Evolutionary conservation across 257 asterid species (phyloP).

Genomic region (Buddleja alternifolia): DNA sequence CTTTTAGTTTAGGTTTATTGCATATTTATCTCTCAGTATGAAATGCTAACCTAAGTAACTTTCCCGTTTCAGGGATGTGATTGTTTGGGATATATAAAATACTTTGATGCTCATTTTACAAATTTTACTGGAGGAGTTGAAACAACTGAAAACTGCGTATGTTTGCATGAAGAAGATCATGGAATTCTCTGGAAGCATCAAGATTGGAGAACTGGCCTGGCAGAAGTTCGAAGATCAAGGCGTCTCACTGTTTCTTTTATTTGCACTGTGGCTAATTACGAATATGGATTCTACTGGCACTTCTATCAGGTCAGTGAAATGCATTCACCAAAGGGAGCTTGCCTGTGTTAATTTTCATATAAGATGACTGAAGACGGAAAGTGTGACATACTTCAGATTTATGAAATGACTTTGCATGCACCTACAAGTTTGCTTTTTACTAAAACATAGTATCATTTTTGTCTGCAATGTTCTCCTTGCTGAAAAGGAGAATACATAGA

Average conservation of each 20-base stretch:
- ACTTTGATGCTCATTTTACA: conserved; percentile 89
- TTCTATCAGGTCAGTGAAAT: conserved; percentile 78
- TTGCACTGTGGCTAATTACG: conserved; percentile 97
- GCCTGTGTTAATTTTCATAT: conserved; percentile 18
- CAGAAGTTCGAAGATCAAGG: conserved; percentile 97
- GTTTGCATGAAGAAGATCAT: conserved; percentile 96
- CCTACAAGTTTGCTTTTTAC: conserved; percentile 3
- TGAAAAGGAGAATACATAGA: not conserved
- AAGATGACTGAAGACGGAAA: conserved; percentile 17
- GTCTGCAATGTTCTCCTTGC: not conserved
- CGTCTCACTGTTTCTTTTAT: conserved; percentile 90
- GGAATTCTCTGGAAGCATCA: conserved; percentile 99
- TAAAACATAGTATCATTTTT: not conserved
- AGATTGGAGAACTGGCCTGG: conserved; percentile 95
- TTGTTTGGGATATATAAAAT: conserved; percentile 85
- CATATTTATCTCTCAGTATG: conserved; percentile 12
- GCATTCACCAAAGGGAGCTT: conserved; percentile 6
- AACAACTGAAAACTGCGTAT: conserved; percentile 90
- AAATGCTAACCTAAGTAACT: conserved; percentile 22
- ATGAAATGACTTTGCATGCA: conserved; percentile 8
- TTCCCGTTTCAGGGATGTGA: conserved; percentile 81
- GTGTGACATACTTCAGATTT: not conserved
- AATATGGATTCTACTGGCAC: conserved; percentile 98
- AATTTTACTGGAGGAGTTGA: conserved; percentile 98
- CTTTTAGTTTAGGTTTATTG: conserved; percentile 11